A percentile compares a stretch with the other conserved stretches of the same genome.
These are phyloP conservation scores for Pseudonitzschia multiseries DNA, from an alignment of 108 stramenopile genomes.

Conservation along the genomic window DNA sequence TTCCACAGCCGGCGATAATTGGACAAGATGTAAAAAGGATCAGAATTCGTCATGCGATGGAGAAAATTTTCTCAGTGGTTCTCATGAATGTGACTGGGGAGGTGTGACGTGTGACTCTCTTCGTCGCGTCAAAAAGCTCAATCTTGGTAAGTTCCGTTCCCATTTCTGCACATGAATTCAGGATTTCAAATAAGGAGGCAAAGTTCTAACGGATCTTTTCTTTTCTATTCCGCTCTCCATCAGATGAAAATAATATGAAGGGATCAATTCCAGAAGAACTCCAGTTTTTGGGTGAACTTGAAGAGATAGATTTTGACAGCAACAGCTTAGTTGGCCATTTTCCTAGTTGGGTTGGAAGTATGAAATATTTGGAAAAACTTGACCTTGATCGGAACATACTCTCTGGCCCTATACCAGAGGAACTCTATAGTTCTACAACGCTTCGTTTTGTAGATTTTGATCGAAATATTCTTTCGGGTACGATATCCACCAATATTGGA, in stretches of 20 bases:
- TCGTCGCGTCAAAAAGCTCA: slow-evolving; percentile 24
- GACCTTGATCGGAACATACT: slow-evolving; percentile 46
- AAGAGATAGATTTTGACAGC: slow-evolving; percentile 32
- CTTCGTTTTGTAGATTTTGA: slow-evolving; percentile 45
- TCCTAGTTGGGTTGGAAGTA: slow-evolving; percentile 27
- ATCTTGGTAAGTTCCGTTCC: slow-evolving; percentile 30
- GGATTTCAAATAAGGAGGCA: not conserved
- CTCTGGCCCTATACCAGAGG: slow-evolving; percentile 42
- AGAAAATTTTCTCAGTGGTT: slow-evolving; percentile 31
- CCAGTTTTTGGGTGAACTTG: slow-evolving; percentile 3
- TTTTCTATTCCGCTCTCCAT: not conserved
- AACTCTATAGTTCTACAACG: slow-evolving; percentile 29
- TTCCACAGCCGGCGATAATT: slow-evolving; percentile 40
- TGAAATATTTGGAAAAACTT: slow-evolving; percentile 30
- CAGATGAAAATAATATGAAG: slow-evolving; percentile 37
- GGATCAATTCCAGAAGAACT: slow-evolving; percentile 30
- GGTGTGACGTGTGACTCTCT: slow-evolving; percentile 35
- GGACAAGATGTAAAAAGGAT: slow-evolving; percentile 32
- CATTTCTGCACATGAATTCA: not conserved
- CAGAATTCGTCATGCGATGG: slow-evolving; percentile 9
- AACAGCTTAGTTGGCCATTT: slow-evolving; percentile 33
- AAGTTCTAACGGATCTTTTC: not conserved
- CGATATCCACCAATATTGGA: slow-evolving; percentile 49
- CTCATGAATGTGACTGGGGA: slow-evolving; percentile 45
- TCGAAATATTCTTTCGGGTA: slow-evolving; percentile 51